These are phyloP conservation scores for Pseudogymnoascus sp. DNA, from an alignment of 2,329 filamentous ascomycete species.

Conservation along the genomic window DNA sequence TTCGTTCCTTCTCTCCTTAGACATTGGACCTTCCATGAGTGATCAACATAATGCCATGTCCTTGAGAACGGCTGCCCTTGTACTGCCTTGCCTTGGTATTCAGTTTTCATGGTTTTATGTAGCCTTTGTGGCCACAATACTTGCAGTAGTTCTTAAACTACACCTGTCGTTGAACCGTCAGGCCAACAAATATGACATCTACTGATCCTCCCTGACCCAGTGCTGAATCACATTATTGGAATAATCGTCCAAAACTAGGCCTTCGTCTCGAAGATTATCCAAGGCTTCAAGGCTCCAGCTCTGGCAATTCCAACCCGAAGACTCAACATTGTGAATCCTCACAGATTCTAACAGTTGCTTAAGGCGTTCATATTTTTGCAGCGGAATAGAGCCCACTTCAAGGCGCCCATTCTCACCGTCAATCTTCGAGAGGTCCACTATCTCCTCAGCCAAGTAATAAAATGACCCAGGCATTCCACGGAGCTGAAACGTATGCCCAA, in stretches of 20 bases:
- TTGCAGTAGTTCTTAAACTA: too few relatives aligned
- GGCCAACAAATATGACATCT: neutral
- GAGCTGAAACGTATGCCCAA: conserved; percentile 8
- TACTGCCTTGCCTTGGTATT: too few relatives aligned
- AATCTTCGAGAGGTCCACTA: neutral
- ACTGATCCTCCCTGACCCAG: neutral
- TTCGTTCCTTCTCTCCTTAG: neutral
- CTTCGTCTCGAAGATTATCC: neutral
- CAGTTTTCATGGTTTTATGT: too few relatives aligned
- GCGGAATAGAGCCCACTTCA: conserved; percentile 7
- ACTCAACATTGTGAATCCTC: conserved; percentile 3
- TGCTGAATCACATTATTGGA: neutral
- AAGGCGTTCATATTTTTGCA: conserved; percentile 1
- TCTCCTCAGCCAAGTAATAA: conserved; percentile 2
- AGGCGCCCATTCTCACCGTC: neutral
- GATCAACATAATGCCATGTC: too few relatives aligned
- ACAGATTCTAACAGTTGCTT: conserved; percentile 4
- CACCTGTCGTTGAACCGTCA: neutral
- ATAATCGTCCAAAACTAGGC: neutral
- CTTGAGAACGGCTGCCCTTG: too few relatives aligned
- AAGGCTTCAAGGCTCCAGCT: conserved; percentile 7
- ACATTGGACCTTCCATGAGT: too few relatives aligned
- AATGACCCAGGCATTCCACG: conserved; percentile 9
- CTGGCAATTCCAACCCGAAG: conserved; percentile 10
- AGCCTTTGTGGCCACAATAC: too few relatives aligned